Percentiles rank a stretch among this genome's conserved stretches.
phyloP scores from a whole-genome alignment of 768 basidiomycete genomes.

The Pisolithus microcarpus region DNA sequence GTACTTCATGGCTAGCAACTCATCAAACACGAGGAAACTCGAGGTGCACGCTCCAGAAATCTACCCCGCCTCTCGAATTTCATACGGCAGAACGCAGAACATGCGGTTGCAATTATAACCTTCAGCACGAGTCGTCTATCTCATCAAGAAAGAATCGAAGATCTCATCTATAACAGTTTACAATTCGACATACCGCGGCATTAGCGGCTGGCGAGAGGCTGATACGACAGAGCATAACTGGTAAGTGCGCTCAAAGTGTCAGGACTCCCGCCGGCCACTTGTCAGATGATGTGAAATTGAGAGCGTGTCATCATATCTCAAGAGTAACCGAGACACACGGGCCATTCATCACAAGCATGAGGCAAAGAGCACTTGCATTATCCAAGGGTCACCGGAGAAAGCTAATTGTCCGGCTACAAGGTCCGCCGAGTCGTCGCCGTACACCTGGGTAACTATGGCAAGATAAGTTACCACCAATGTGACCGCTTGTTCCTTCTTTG shows the following conservation, averaged over 20 bases:
- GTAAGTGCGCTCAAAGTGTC: background rate
- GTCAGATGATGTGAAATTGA: background rate
- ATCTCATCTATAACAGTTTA: background rate
- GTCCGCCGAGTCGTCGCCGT: slow-evolving; percentile 10
- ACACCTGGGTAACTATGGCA: slow-evolving; percentile 4
- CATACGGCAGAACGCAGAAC: background rate
- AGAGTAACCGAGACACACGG: background rate
- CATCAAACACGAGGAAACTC: background rate
- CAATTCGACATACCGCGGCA: background rate
- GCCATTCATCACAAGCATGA: slow-evolving; percentile 5
- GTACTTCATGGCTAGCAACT: background rate
- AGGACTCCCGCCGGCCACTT: background rate
- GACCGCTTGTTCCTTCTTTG: slow-evolving; percentile 8
- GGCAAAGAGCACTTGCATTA: slow-evolving; percentile 4
- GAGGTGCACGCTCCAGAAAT: background rate
- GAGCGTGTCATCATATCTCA: background rate
- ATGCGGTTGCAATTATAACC: background rate
- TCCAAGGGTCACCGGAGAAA: slow-evolving; percentile 2
- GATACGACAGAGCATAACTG: background rate
- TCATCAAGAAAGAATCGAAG: background rate
- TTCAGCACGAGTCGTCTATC: background rate
- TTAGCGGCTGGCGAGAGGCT: background rate
- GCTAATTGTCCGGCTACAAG: slow-evolving; percentile 7
- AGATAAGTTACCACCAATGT: slow-evolving; percentile 9
- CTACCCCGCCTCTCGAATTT: background rate